A percentile compares a stretch with the other conserved stretches of the same genome.
Evolutionary conservation across 2,329 filamentous ascomycete genomes (phyloP).

Genomic region (Nigrospora osmanthi): DNA sequence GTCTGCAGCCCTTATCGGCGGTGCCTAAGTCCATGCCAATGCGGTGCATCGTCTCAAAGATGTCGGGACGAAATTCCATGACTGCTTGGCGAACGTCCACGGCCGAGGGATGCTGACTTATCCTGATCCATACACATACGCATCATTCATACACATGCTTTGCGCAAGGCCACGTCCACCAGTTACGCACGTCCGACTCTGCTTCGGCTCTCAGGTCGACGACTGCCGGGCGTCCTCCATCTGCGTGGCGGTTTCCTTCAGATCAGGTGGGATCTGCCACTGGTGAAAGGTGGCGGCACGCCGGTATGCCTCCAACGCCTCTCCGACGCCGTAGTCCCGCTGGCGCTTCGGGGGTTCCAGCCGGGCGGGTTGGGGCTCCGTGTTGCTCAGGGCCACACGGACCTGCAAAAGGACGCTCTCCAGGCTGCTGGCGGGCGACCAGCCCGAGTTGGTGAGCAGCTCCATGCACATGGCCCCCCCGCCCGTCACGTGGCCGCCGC

Average conservation of each 20-base stretch:
- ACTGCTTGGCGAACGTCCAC: too few relatives aligned
- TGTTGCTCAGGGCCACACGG: constrained; percentile 63
- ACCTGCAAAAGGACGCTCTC: constrained; percentile 78
- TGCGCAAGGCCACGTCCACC: too few relatives aligned
- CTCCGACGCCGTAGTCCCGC: constrained; percentile 55
- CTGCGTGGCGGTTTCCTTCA: constrained; percentile 27
- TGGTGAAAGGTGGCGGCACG: constrained; percentile 63
- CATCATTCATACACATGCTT: too few relatives aligned
- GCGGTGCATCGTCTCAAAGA: too few relatives aligned
- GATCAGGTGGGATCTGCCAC: constrained; percentile 62
- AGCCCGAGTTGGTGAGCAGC: constrained; percentile 74
- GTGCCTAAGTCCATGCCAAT: too few relatives aligned
- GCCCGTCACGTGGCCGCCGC: constrained; percentile 77
- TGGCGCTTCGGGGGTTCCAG: constrained; percentile 30
- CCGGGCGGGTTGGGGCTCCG: constrained; percentile 65
- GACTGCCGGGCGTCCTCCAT: background rate
- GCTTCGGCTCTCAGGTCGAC: too few relatives aligned
- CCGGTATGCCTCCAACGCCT: constrained; percentile 67
- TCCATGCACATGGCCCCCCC: constrained; percentile 84
- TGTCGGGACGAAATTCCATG: too few relatives aligned
- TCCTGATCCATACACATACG: too few relatives aligned
- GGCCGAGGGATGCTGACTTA: too few relatives aligned
- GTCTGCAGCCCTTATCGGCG: too few relatives aligned
- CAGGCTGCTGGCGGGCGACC: constrained; percentile 65
- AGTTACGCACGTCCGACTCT: too few relatives aligned